Evolutionary conservation across 495 filamentous ascomycete genomes (phyloP), one percentile per base, ranked within the genome.

Genomic region (Aspergillus sclerotioniger): DNA sequence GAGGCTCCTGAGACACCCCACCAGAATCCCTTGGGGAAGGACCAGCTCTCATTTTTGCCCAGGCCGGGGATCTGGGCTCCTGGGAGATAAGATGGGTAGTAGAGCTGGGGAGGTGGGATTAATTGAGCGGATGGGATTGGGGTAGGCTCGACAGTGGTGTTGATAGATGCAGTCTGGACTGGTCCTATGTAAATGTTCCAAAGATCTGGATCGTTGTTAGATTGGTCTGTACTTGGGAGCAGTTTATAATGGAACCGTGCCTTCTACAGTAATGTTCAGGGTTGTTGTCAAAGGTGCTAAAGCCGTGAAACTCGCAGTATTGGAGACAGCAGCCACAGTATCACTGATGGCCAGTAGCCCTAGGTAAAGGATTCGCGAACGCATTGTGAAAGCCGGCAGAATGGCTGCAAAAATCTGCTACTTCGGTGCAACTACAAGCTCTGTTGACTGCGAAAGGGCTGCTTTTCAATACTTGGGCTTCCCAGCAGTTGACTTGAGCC

Each of bases 1-100:
- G 86, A 86, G 60, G 87, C 87, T 48, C 87, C 90, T 60, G 87
- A 85, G 67, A 86, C 88, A 55, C 87, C 88, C 88, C 88, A 90
- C 62, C 84, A 70, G 68, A 90, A 90, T 69, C 87, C 84, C 55
- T 80, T 78, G 44, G 82, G 84, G 52, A 89, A 75, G 62, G 75
- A 32, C 44, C 44, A 47, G 44, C 44, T 47, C 3, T 47, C 44
- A 21, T 47, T 47, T 25, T 21, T 21, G 5, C 44, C 44, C 6
- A 19, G 44, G 17, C 16, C 44, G 16, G 44, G 44, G 10, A 47
- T 47, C 44, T 47, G 44, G 17, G 44, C 44, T 6, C 44, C 44
- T 5, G 44, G 10, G 3, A 47, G 44, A 25, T 47, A 47, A 17
- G 44, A 47, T 0, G 44, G 44, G 21, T 47, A 47, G 19, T 47